Base-by-base conservation (phyloP, 495 filamentous ascomycete genomes). In the Lepraria neglecta region DNA sequence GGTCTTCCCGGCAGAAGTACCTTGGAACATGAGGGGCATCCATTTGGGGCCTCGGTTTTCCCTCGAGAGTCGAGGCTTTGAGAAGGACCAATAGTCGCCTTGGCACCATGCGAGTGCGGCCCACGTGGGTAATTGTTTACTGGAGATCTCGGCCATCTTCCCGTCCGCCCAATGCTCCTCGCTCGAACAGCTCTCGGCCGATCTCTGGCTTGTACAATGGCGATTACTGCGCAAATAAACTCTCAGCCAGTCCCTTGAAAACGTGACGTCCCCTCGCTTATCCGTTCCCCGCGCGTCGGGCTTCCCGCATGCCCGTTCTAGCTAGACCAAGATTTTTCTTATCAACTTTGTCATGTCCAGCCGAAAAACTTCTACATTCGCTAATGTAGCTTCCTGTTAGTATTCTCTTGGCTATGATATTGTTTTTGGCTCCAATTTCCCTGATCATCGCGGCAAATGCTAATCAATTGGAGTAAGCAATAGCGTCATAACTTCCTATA, bases 191-290 rank as follows among this genome's bases (percentile, higher is more conserved):
- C 33, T 38, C 4, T 6, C 33, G 33, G 33, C 33, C 33, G 33
- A 38, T 38, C 6, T 38, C 5, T 38, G 11, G 2, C 11, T 5
- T 38, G 11, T 38, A 38, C 33, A 38, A 38, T 38, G 9, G 9
- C 35, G 35, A 38, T 7, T 38, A 38, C 7, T 12, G 9, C 7
- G 7, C 35, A 12, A 38, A 38, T 38, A 7, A 38, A 38, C 3
- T 38, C 33, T 58, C 15, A 45, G 12, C 56, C 56, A 47, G 30
- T 58, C 56, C 47, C 56, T 21, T 15, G 42, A 38, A 58, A 45
- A 58, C 43, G 43, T 58, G 43, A 47, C 43, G 6, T 14, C 30
- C 19, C 35, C 15, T 19, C 15, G 42, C 40, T 30, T 33, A 46
- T 38, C 43, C 19, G 27, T 19, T 47, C 3, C 9, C 33, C 46